Base-by-base conservation (phyloP, 2,329 filamentous ascomycete species). In the Rutstroemia sydowiana region DNA sequence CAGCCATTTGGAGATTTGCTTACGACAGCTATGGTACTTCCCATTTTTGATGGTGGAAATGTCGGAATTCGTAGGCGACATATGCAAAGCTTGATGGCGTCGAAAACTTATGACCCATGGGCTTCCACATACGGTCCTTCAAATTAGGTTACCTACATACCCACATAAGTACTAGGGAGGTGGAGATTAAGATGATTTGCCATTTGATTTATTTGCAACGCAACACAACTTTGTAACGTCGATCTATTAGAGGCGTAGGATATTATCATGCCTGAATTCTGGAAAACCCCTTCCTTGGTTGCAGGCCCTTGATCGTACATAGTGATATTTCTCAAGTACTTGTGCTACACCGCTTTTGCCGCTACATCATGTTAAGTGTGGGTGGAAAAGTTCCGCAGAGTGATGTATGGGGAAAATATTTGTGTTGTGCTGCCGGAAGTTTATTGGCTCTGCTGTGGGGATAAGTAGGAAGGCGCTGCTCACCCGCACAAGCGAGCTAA, bases 11-110 rank as follows among this genome's bases (percentile, higher is more conserved):
- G 68, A 1, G 65, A 69, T 21, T 36, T 76, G 11, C 59, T 76
- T 23, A 72, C 72, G 32, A 70, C 70, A 54, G 75, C 72, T 0
- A 67, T 73, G 55, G 71, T 69, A 3, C 53, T 77, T 46, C 73
- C 74, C 3, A 70, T 73, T 21, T 78, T 79, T 51, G 76, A 79
- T 53, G 75, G 75, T 0, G 76, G 76, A 0, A 79, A 79, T 61
- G 69, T 79, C 10, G 76, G 76, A 0, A 71, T 79, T 6, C 65
- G 76, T 37, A 69, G 75, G 47, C 65, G 75, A 26, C 71, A 75
- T 52, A 57, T 78, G 51, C 71, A 77, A 58, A 65, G 67, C 51
- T 63, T 76, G 18, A 71, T 77, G 58, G 62, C 70, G 52, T 58
- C 60, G 3, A 66, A 71, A 0, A 68, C 61, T 2, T 78, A 78